Evolutionary conservation across 1,284 basidiomycete genomes (phyloP), one percentile per base, ranked within the genome.

Genomic region (Leccinum subrobustum): DNA sequence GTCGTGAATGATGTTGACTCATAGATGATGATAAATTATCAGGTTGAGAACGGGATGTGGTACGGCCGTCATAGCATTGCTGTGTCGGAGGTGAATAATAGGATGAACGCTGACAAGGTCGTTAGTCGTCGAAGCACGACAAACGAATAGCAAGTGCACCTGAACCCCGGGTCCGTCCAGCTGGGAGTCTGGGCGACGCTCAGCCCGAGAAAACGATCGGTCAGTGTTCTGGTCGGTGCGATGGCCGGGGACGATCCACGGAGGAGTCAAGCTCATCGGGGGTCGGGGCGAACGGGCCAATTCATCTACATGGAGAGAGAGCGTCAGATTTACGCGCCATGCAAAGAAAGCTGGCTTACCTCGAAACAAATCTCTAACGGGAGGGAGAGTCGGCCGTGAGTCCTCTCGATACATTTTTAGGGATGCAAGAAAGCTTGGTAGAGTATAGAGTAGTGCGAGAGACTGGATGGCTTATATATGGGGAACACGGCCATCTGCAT

Each of bases 341-440:
- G 53, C 35, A 42, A 53, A 48, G 42, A 37, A 39, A 7, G 1
- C 25, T 47, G 59, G 56, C 79, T 70, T 59, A 88, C 89, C 83
- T 76, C 83, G 78, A 68, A 92, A 87, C 59, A 91, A 74, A 72
- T 88, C 86, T 58, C 87, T 85, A 60, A 92, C 91, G 52, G 88
- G 82, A 50, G 89, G 89, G 57, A 92, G 83, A n/a, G 84, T 88
- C 58, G 87, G 86, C 54, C 87, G 81, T 61, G 52, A 70, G 57
- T 76, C 74, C 57, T 76, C 75, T 67, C 76, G 76, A 64, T 75
- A 69, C 48, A 70, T 68, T 62, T 71, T 71, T 82, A 63, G 57
- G 64, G 63, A 65, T 59, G 56, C 65, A 20, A 58, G 58, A 54
- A 58, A 37, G 56, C 54, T 60, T 64, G 61, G 62, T 58, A 56